Evolutionary conservation across 2,329 filamentous ascomycete species (phyloP), one percentile per base, ranked within the genome.

Genomic region (Penicillium olsonii): DNA sequence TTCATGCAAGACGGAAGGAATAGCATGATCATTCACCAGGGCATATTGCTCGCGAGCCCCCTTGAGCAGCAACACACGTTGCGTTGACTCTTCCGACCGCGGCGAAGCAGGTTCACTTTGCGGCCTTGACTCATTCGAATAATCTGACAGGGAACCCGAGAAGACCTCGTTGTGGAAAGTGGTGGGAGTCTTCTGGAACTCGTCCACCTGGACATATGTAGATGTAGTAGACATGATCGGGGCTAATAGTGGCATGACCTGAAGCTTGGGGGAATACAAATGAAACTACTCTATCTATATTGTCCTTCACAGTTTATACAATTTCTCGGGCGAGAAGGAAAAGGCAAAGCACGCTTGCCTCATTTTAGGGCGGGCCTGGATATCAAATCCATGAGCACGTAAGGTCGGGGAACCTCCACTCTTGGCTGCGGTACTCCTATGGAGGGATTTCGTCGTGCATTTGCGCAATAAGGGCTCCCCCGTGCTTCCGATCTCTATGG

Each of bases 1-100:
- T 42, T 74, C 67, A 24, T 71, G 61, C 15, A 68, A 45, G n/a
- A 76, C 57, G 1, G 61, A 66, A 11, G 82, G 82, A 5, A 83
- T 66, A 2, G 68, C 63, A 59, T 82, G 73, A 5, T 74, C 68
- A 2, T 61, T 54, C 0, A 74, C 70, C 34, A 81, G 57, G 17
- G 72, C 62, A 53, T 84, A 84, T 42, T 73, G 74, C 54, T 82
- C 74, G 26, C 74, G 74, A 24, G 75, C 66, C 1, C 69, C 78
- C 56, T 81, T 75, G 2, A 84, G 63, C 15, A 83, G 60, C 5
- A 84, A 61, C 0, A 76, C 78, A 6, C 72, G 71, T 50, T 83
- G 81, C 17, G 56, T 63, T 22, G 52, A 41, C 26, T 48, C 42
- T 31, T 47, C 40, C 18, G 45, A 42, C 18, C 43, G 43, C 9